phyloP scores from a whole-genome alignment of 1,284 basidiomycete species.

The Coniophora puteana region DNA sequence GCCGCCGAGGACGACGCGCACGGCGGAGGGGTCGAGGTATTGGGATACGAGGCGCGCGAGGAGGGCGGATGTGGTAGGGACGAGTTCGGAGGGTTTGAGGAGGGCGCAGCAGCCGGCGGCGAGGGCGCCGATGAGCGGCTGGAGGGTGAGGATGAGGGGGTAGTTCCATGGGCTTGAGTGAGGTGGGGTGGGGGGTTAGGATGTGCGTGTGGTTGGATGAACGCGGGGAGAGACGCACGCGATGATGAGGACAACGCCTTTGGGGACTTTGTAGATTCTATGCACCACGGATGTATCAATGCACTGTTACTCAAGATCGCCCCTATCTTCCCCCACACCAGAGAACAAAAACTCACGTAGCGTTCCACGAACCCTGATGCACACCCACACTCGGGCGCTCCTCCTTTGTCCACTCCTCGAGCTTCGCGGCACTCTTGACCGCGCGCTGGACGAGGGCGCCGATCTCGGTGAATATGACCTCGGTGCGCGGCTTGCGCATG shows the following conservation, averaged over 20 bases:
- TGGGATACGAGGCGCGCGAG: conserved; percentile 70
- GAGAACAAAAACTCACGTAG: conserved; percentile 43
- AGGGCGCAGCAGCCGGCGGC: conserved; percentile 70
- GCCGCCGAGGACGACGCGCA: conserved; percentile 70
- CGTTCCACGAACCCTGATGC: background rate
- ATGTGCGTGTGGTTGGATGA: conserved; percentile 35
- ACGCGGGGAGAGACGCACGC: conserved; percentile 46
- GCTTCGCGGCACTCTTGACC: conserved; percentile 50
- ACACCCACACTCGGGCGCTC: conserved; percentile 48
- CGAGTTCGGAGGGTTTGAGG: conserved; percentile 76
- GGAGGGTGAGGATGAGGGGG: conserved; percentile 5
- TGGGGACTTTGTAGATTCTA: conserved; percentile 64
- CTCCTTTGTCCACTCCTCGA: conserved; percentile 70
- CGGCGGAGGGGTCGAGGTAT: conserved; percentile 73
- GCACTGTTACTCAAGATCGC: no score
- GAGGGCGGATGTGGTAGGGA: conserved; percentile 58
- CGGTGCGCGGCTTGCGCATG: conserved; percentile 46
- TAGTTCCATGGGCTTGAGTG: conserved; percentile 5
- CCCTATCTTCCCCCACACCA: no score
- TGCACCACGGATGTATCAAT: no score
- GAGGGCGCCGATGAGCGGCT: conserved; percentile 58
- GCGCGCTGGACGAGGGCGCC: conserved; percentile 33
- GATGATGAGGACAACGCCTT: conserved; percentile 65
- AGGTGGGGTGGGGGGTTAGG: no score
- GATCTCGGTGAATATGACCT: conserved; percentile 47